Evolutionary conservation across 2,329 filamentous ascomycete species (phyloP), one percentile per base, ranked within the genome.

Genomic region (Cyphellophora europaea): DNA sequence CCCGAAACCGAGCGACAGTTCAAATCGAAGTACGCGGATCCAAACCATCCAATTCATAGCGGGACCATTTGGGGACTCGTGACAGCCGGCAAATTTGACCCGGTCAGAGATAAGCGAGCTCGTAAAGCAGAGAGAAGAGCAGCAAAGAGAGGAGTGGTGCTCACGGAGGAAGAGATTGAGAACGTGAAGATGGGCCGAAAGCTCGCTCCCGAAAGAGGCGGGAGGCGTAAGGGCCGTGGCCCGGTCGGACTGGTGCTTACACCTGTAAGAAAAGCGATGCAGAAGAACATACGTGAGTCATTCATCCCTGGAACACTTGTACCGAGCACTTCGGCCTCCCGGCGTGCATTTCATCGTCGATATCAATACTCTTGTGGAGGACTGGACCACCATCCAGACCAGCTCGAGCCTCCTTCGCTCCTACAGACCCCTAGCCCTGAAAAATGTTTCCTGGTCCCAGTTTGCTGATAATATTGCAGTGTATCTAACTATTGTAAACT

Each of bases 11-110:
- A 42, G 49, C 52, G 40, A 47, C 49, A 54, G 14, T 71, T 72
- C 42, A 52, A 55, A 1, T 69, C 64, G 4, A 57, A 66, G 14
- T 70, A 65, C 43, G 61, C 63, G 5, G 69, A 75, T 41, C 69
- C 70, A 1, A 67, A 62, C 40, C 63, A 72, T 41, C 59, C 68
- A 1, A 66, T 63, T 19, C 68, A 63, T 43, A 67, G 58, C 17
- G 69, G 70, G 2, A 62, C 59, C 5, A 49, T 71, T 6, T 45
- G 71, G 3, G 56, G 61, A 0, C 48, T 72, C 2, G 42, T 71
- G 2, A 68, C 61, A 0, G 69, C 68, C 2, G 69, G 69, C 1
- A 19, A 38, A 19, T 36, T 48, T 30, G 40, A 47, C 25, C 44
- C 42, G 5, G 36, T 36, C 17, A 35, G 48, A 14, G 36, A 32